A percentile compares a stretch with the other conserved stretches of the same genome.
Evolutionary conservation across 208 protist genomes (phyloP).

Genomic region (Acanthamoeba lenticulata): DNA sequence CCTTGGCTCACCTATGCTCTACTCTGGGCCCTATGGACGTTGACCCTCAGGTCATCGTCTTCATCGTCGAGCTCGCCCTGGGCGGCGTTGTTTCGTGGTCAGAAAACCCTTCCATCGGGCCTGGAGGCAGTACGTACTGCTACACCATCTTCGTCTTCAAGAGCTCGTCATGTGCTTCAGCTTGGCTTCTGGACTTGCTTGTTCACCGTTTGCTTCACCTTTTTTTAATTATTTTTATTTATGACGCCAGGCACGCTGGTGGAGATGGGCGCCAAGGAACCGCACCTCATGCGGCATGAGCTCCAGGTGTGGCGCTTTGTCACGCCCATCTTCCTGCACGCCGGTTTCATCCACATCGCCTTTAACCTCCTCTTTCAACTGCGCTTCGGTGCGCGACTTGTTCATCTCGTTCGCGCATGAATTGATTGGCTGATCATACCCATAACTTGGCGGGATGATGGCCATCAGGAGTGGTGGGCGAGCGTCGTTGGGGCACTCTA

Average conservation of each 20-base stretch:
- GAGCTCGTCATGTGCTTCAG: no score
- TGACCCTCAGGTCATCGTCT: conserved; percentile 16
- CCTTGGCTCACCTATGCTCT: no score
- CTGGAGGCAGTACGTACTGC: background rate
- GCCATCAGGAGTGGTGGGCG: background rate
- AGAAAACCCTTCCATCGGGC: background rate
- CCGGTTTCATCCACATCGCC: conserved; percentile 12
- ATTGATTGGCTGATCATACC: no score
- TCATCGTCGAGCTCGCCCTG: conserved; percentile 2
- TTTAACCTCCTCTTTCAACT: conserved; percentile 54
- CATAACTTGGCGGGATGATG: no score
- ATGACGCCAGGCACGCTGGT: conserved; percentile 12
- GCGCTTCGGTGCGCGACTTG: background rate
- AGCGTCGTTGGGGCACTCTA: background rate
- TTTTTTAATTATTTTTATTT: no score
- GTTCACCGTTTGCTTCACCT: no score
- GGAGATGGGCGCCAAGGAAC: conserved; percentile 10
- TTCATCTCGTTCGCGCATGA: no score
- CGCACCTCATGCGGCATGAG: conserved; percentile 11
- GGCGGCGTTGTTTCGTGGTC: background rate
- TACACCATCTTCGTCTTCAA: no score
- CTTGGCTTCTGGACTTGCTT: no score
- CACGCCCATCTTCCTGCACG: conserved; percentile 46
- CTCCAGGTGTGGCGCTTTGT: conserved; percentile 32
- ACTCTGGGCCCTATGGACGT: no score